These are phyloP conservation scores for Quercus alba DNA, from an alignment of 306 rosid species.

Conservation along the genomic window DNA sequence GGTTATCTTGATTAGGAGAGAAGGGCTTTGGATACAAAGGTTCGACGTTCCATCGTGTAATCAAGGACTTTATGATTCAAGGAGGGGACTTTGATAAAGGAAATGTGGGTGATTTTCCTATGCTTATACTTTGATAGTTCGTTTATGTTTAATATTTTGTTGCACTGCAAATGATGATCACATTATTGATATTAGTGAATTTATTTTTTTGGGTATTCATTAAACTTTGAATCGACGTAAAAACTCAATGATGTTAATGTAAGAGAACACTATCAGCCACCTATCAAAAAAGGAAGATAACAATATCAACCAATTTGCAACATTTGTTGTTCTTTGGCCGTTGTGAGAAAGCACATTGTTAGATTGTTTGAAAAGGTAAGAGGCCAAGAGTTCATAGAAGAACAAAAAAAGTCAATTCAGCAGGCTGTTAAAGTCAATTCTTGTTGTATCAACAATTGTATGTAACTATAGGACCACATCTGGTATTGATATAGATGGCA, in stretches of 20 bases:
- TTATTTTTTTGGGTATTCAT: not conserved
- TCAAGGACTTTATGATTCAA: conserved; percentile 98
- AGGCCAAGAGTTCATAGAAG: not conserved
- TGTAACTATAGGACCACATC: not conserved
- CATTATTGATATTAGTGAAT: not conserved
- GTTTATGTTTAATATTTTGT: not conserved
- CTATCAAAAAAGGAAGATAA: too few species aligned
- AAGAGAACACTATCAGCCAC: not conserved
- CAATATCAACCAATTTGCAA: not conserved
- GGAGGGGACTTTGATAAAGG: conserved; percentile 96
- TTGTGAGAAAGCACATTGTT: not conserved
- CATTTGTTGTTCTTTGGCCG: not conserved
- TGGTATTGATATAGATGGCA: not conserved
- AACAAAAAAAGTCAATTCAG: not conserved
- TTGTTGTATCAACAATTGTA: not conserved
- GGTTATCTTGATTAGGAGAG: conserved; percentile 53
- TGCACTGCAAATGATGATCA: not conserved
- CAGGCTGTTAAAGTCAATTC: not conserved
- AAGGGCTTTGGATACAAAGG: conserved; percentile 93
- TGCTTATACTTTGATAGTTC: not conserved
- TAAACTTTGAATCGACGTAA: not conserved
- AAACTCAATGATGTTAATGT: not conserved
- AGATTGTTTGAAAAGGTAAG: not conserved
- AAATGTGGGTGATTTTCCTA: conserved; percentile 53
- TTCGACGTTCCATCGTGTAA: conserved; percentile 82